Conservation (phyloP, 2,329 filamentous ascomycete species). For the Oidium heveae region DNA sequence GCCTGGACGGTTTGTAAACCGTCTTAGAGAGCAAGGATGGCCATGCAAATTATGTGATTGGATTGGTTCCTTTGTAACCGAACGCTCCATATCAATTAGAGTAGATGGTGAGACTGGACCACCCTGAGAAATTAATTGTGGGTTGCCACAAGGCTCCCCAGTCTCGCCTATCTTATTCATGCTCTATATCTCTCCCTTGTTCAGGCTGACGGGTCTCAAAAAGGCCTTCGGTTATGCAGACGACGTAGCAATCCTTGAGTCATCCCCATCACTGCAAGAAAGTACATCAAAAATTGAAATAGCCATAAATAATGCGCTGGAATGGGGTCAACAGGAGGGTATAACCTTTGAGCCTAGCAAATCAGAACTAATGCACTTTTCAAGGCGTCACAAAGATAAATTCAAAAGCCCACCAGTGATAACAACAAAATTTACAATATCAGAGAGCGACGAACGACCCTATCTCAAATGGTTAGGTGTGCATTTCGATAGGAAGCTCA, state of each 20-base stretch:
- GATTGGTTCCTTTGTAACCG: background rate
- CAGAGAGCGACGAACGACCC: background rate
- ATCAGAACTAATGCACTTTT: background rate
- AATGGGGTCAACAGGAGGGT: background rate
- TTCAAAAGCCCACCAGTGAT: background rate
- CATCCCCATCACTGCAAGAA: no score
- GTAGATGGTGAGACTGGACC: no score
- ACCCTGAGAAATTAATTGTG: no score
- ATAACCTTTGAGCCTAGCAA: background rate
- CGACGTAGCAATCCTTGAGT: no score
- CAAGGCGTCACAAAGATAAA: background rate
- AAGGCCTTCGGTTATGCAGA: no score
- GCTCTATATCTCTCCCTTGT: no score
- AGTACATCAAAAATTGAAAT: no score
- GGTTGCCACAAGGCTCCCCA: no score
- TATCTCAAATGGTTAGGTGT: background rate
- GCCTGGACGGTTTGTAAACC: background rate
- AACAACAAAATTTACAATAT: background rate
- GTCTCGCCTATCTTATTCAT: no score
- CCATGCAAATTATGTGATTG: background rate
- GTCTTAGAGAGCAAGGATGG: background rate
- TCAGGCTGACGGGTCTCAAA: no score
- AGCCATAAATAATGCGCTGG: no score
- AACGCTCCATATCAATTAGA: background rate
- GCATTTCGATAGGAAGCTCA: background rate